A percentile compares a stretch with the other conserved stretches of the same genome.
Conservation (phyloP, 73 alveolate genomes). For the Uronychia binucleata region DNA sequence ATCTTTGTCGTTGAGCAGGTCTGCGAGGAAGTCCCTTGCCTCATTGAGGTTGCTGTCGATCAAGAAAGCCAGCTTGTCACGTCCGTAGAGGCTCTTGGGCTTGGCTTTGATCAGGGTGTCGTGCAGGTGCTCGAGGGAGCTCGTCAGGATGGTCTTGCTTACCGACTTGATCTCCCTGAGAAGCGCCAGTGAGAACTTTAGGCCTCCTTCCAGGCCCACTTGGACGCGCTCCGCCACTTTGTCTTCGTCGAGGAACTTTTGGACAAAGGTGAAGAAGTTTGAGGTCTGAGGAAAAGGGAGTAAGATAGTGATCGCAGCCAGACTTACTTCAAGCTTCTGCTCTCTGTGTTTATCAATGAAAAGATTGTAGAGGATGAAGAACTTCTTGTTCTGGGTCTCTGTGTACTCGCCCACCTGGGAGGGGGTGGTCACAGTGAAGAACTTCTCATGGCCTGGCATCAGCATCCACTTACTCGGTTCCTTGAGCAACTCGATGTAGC, state of each 20-base stretch:
- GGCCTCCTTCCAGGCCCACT: conserved; percentile 44
- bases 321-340: conserved; percentile 40
- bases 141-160: conserved; percentile 43
- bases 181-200: conserved; percentile 49
- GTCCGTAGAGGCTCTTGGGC: conserved; percentile 46
- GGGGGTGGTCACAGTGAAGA: conserved; percentile 45
- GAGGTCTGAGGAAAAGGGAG: conserved; percentile 15
- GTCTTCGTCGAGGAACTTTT: conserved; percentile 33
- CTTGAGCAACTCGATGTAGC: conserved; percentile 51
- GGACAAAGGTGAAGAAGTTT: conserved; percentile 52
- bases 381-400: conserved; percentile 47
- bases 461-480: conserved; percentile 56
- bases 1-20: conserved; percentile 25
- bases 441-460: conserved; percentile 25
- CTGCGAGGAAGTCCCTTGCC: conserved; percentile 40
- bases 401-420: conserved; percentile 30
- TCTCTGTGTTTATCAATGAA: conserved; percentile 53
- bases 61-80: conserved; percentile 52
- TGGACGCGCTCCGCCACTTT: conserved; percentile 24
- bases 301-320: neutral
- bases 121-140: conserved; percentile 45
- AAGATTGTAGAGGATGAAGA: conserved; percentile 37
- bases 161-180: conserved; percentile 38
- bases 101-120: conserved; percentile 36
- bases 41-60: conserved; percentile 45